Conservation (phyloP, 768 basidiomycete genomes). For the Hygrocybe punicea region DNA sequence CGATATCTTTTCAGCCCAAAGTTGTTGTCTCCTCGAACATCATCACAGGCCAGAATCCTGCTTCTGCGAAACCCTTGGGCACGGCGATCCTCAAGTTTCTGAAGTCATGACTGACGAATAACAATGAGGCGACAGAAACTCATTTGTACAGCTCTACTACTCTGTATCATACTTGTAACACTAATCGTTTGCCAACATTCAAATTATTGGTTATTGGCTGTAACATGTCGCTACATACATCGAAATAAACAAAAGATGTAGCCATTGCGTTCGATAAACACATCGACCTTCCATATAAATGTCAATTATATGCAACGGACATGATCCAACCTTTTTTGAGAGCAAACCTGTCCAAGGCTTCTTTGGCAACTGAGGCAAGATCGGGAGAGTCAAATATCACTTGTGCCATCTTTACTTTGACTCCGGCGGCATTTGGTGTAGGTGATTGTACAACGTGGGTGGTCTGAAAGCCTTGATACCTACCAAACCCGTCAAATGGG, state of each 20-base stretch:
- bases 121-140: constrained; percentile 12
- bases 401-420: constrained; percentile 75
- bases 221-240: too few species aligned
- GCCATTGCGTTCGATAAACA: too few species aligned
- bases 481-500: constrained; percentile 28
- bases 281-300: not conserved
- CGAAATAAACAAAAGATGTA: too few species aligned
- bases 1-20: constrained; percentile 33
- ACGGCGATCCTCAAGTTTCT: constrained; percentile 56
- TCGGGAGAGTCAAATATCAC: constrained; percentile 74
- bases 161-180: not conserved
- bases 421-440: constrained; percentile 60
- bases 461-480: constrained; percentile 79
- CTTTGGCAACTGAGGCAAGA: constrained; percentile 73
- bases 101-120: constrained; percentile 10
- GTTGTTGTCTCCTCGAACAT: constrained; percentile 58
- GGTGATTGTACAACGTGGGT: constrained; percentile 69
- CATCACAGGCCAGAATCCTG: constrained; percentile 74
- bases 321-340: constrained; percentile 86
- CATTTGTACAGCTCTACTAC: not conserved
- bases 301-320: constrained; percentile 66
- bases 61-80: constrained; percentile 54
- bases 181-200: too few species aligned
- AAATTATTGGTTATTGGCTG: too few species aligned
- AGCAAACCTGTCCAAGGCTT: constrained; percentile 79